Conservation (phyloP, 2,329 filamentous ascomycete genomes). For the Aureobasidium sp. region DNA sequence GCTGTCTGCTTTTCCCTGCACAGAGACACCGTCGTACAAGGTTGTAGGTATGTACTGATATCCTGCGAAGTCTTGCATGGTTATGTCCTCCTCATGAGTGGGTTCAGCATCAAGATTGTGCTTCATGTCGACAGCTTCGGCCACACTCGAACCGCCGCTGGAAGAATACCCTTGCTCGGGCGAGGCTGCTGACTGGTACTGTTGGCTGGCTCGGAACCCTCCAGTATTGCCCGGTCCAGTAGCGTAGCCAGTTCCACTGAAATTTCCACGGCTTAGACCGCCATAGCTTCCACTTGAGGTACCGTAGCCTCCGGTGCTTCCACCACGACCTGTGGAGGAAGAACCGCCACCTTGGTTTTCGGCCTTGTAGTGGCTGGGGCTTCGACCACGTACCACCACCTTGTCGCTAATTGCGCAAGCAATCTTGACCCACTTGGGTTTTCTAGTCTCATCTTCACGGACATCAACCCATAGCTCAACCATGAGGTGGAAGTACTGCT, state of each 20-base stretch:
- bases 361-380: constrained; percentile 57
- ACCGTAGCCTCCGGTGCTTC: constrained; percentile 45
- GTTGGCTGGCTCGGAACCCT: constrained; percentile 23
- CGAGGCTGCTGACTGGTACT: constrained; percentile 21
- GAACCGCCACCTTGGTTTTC: constrained; percentile 53
- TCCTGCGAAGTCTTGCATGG: constrained; percentile 35
- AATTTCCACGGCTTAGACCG: constrained; percentile 23
- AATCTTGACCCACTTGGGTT: constrained; percentile 60
- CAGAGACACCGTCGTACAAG: constrained; percentile 20
- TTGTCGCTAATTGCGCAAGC: constrained; percentile 67
- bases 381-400: constrained; percentile 81
- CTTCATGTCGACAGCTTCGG: constrained; percentile 24
- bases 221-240: constrained; percentile 19
- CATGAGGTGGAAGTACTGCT: constrained; percentile 89
- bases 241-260: constrained; percentile 13
- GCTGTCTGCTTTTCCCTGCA: constrained; percentile 3
- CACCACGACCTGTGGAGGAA: constrained; percentile 47
- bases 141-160: constrained; percentile 35
- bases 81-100: constrained; percentile 35
- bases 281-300: constrained; percentile 23
- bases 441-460: constrained; percentile 35
- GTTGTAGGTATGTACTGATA: constrained; percentile 43
- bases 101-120: constrained; percentile 33
- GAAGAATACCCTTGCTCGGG: constrained; percentile 30
- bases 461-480: constrained; percentile 74